Evolutionary conservation across 352 stramenopile species (phyloP), one percentile per base, ranked within the genome.

Genomic region (Phytophthora niederhauseri): DNA sequence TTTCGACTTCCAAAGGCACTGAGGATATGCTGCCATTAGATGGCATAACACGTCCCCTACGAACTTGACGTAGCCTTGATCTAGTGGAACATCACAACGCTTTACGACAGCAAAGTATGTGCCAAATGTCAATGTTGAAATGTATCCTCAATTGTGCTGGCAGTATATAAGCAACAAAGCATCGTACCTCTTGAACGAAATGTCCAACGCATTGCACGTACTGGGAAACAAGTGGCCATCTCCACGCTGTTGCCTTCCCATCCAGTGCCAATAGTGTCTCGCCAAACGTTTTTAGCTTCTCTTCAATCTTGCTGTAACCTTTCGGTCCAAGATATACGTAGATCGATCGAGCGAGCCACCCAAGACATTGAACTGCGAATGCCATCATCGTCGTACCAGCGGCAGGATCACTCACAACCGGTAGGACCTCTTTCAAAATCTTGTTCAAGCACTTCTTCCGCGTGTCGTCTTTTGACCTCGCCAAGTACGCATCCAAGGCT

Each of bases 351-450:
- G 85, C 61, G 36, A 94, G 59, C 30, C 71, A 81, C 2, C 80
- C 77, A 0, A 95, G 55, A 7, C 76, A 79, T 58, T 86, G 75
- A 26, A 95, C 61, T n/a, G 78, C 75, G 34, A 93, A 91, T 9
- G 79, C 66, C 22, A 89, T 73, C 24, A 52, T 68, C 1, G 73
- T 70, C 45, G 68, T 75, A 30, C 72, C 57, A 19, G 75, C 71
- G 19, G 72, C 53, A n/a, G 72, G 65, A 57, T 92, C 81, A 17
- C 72, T 90, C 36, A 95, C 57, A 31, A 83, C 64, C 0, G 82
- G 83, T 4, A 95, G 64, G 34, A 92, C 62, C 19, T 94, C 83
- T 48, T 94, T 93, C 28, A 93, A 54, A 45, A 95, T 81, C 41
- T 81, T 85, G 49, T 93, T 91, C 45, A 93, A 62, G 11, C 72